These are phyloP conservation scores for Grigorovia humatica DNA, from an alignment of 805 yeast genomes.

Conservation along the genomic window DNA sequence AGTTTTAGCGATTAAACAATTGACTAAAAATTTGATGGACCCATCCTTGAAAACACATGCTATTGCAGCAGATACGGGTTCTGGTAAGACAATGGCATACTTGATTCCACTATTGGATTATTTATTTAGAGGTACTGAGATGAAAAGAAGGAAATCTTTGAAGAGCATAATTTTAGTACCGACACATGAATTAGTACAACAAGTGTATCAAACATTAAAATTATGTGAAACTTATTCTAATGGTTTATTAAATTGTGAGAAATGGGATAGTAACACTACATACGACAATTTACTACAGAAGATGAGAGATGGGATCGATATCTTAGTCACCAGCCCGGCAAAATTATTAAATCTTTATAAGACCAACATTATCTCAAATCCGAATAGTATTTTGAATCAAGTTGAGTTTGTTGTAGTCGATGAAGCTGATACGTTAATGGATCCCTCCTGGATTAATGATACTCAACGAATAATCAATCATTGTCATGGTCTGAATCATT, in stretches of 20 bases:
- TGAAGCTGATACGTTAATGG: constrained; percentile 91
- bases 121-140: constrained; percentile 42
- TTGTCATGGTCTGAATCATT: constrained; percentile 46
- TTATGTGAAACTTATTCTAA: constrained; percentile 18
- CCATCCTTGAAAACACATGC: constrained; percentile 50
- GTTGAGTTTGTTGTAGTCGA: constrained; percentile 65
- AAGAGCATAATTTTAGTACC: constrained; percentile 76
- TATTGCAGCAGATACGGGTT: constrained; percentile 93
- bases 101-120: constrained; percentile 64
- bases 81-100: constrained; percentile 93
- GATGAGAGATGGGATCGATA: constrained; percentile 51
- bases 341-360: constrained; percentile 39
- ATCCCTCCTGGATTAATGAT: constrained; percentile 60
- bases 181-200: constrained; percentile 79
- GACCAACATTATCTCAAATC: constrained; percentile 28
- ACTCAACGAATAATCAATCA: constrained; percentile 46
- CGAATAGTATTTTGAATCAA: constrained; percentile 33
- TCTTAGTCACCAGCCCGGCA: constrained; percentile 79
- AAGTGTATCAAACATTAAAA: constrained; percentile 43
- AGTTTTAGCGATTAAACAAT: constrained; percentile 48
- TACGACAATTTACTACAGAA: constrained; percentile 42
- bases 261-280: constrained; percentile 54
- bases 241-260: constrained; percentile 38
- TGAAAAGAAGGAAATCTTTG: constrained; percentile 34
- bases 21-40: constrained; percentile 27